Percentiles rank a stretch among this genome's conserved stretches.
phyloP scores from a whole-genome alignment of 352 stramenopile species.

The Phytophthora nicotianae region DNA sequence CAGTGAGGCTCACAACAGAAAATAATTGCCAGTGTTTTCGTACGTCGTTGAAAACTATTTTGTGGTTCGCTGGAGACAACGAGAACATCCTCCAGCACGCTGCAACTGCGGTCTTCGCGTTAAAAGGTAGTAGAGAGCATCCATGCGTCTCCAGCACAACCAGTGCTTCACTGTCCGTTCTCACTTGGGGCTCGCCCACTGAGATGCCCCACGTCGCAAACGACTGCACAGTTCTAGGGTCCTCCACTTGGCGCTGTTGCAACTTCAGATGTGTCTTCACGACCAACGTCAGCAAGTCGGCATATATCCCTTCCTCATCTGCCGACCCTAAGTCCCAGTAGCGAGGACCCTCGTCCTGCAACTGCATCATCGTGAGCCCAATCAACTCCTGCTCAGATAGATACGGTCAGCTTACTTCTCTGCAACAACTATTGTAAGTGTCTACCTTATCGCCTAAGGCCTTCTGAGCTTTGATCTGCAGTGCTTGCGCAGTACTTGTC shows the following conservation, averaged over 20 bases:
- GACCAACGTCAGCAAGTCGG: constrained; percentile 31
- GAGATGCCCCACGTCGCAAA: constrained; percentile 26
- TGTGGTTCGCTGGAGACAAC: constrained; percentile 5
- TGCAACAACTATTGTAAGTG: background rate
- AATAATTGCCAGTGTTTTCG: background rate
- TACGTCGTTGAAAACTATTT: constrained; percentile 7
- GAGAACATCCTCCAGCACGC: constrained; percentile 32
- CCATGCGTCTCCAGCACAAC: constrained; percentile 24
- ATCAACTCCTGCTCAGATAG: constrained; percentile 25
- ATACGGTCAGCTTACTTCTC: background rate
- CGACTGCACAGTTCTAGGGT: constrained; percentile 14
- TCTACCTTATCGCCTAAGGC: constrained; percentile 18
- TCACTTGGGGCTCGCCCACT: constrained; percentile 15
- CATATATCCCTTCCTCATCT: constrained; percentile 34
- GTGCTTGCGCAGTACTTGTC: constrained; percentile 3
- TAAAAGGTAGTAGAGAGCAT: constrained; percentile 26
- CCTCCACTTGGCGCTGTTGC: constrained; percentile 16
- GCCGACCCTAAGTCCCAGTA: constrained; percentile 18
- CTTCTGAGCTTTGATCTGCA: constrained; percentile 17
- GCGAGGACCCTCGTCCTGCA: constrained; percentile 12
- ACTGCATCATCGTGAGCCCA: constrained; percentile 17
- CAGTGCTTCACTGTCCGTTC: constrained; percentile 11
- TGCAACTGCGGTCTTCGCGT: constrained; percentile 15
- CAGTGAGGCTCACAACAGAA: background rate
- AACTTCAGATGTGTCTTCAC: constrained; percentile 24